A percentile compares a stretch with the other conserved stretches of the same genome.
Conservation (phyloP, 768 basidiomycete species). For the Tricholoma sp. region DNA sequence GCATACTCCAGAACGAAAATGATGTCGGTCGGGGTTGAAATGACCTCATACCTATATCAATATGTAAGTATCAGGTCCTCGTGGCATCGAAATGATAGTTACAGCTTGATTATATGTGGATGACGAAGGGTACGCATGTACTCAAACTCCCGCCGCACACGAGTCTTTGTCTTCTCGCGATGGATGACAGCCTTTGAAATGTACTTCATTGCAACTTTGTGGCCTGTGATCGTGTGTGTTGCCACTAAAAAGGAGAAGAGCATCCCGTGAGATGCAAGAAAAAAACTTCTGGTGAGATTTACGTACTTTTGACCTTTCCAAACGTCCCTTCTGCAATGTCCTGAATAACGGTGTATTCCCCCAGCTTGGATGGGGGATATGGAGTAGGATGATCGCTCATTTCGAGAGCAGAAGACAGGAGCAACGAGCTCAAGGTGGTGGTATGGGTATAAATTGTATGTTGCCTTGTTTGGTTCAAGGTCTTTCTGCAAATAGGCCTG, state of each 20-base stretch:
- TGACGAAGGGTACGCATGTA: constrained; percentile 93
- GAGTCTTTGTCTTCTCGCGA: constrained; percentile 83
- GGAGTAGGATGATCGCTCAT: constrained; percentile 28
- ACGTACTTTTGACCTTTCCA: constrained; percentile 98
- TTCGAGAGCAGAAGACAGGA: constrained; percentile 10
- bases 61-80: constrained; percentile 7
- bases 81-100: constrained; percentile 23
- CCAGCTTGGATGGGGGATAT: constrained; percentile 69
- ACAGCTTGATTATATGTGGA: constrained; percentile 98
- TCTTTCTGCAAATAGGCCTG: not conserved
- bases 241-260: constrained; percentile 58
- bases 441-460: constrained; percentile 24
- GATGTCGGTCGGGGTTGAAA: constrained; percentile 92
- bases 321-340: constrained; percentile 97
- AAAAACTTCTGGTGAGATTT: not conserved
- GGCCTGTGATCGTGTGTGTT: constrained; percentile 88
- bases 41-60: constrained; percentile 67
- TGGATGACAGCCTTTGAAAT: constrained; percentile 93
- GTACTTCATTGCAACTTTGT: constrained; percentile 96
- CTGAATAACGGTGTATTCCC: constrained; percentile 82
- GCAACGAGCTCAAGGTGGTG: constrained; percentile 20
- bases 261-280: constrained; percentile 9
- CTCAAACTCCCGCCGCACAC: constrained; percentile 94
- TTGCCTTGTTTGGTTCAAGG: constrained; percentile 14
- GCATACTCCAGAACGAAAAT: constrained; percentile 98